Base-by-base conservation (phyloP, 2,329 filamentous ascomycete species). In the Lachnum nothofagi region DNA sequence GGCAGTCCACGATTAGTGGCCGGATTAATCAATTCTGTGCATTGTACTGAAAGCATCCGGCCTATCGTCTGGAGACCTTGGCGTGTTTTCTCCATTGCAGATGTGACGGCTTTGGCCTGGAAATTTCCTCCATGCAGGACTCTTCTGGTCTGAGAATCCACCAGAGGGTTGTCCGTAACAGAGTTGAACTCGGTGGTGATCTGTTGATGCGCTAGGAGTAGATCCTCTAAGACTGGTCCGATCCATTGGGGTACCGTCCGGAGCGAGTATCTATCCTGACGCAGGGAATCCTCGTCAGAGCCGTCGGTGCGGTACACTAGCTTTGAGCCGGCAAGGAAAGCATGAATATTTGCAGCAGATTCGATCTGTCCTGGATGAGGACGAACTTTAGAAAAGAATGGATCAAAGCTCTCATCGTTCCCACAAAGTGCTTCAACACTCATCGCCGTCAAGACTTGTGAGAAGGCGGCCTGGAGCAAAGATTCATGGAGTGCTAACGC, bases 221-320 rank as follows among this genome's bases (percentile, higher is more conserved):
- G 67, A 54, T 86, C 82, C 60, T 87, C 84, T 0, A 86, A 66
- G 16, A 79, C 71, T 0, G 83, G 83, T 0, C 82, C 82, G 24
- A 86, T 71, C 83, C 83, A 86, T 65, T 88, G 83, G 0, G 80
- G 72, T 0, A 80, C 75, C 0, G 79, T 86, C 7, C 84, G 73
- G 2, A 83, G 69, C 0, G 82, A 71, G 58, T 87, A 87, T 2
- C 83, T 74, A 61, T 86, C 84, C 60, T 86, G 80, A 42, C 70
- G 71, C 2, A 83, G 68, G 2, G 44, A 70, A 20, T 42, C 27
- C 5, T 59, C 43, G 16, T 47, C 46, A 9, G 34, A 12, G 16
- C 33, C 42, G 12, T 45, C 43, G 10, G 24, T 23, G 19, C 39
- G 23, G 5, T 45, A 20, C 14, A 72, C 69, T 5, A 81, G 67